phyloP scores from a whole-genome alignment of 2,329 filamentous ascomycete species.

The Cladosporium sp. region DNA sequence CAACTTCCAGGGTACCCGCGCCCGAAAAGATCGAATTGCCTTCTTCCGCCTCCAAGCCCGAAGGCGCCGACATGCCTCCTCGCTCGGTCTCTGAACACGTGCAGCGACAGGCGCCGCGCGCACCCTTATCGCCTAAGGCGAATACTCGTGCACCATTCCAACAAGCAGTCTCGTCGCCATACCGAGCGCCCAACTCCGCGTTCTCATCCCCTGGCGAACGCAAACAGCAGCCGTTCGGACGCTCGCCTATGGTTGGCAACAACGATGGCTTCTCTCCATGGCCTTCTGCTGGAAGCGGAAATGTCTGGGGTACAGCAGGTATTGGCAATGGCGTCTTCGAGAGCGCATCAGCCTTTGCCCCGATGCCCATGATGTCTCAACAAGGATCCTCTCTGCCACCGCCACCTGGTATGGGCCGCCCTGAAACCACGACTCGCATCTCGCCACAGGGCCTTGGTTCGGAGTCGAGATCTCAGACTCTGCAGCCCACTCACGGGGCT shows the following conservation, averaged over 20 bases:
- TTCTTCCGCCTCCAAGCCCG: background rate
- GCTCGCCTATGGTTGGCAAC: slow-evolving; percentile 30
- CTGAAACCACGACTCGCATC: slow-evolving; percentile 33
- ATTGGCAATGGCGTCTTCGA: slow-evolving; percentile 79
- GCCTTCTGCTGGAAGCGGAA: slow-evolving; percentile 51
- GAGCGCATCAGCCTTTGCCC: slow-evolving; percentile 31
- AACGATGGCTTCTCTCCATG: slow-evolving; percentile 31
- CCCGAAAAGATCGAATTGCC: background rate
- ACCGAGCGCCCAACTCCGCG: slow-evolving; percentile 43
- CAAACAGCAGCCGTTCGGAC: slow-evolving; percentile 34
- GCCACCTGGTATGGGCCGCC: slow-evolving; percentile 36
- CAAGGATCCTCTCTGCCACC: slow-evolving; percentile 29
- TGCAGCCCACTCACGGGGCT: slow-evolving; percentile 27
- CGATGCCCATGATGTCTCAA: slow-evolving; percentile 27
- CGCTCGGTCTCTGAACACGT: slow-evolving; percentile 12
- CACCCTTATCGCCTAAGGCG: slow-evolving; percentile 27
- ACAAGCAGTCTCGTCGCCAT: slow-evolving; percentile 25
- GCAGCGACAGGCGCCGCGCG: slow-evolving; percentile 20
- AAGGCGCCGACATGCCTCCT: background rate
- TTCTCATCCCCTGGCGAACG: slow-evolving; percentile 40
- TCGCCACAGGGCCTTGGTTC: slow-evolving; percentile 33
- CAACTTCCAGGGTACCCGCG: background rate
- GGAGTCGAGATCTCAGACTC: slow-evolving; percentile 29
- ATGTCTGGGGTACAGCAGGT: slow-evolving; percentile 73
- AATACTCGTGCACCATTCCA: slow-evolving; percentile 28